Evolutionary conservation across 2,329 filamentous ascomycete species (phyloP).

Genomic region (Aciculosporium take): DNA sequence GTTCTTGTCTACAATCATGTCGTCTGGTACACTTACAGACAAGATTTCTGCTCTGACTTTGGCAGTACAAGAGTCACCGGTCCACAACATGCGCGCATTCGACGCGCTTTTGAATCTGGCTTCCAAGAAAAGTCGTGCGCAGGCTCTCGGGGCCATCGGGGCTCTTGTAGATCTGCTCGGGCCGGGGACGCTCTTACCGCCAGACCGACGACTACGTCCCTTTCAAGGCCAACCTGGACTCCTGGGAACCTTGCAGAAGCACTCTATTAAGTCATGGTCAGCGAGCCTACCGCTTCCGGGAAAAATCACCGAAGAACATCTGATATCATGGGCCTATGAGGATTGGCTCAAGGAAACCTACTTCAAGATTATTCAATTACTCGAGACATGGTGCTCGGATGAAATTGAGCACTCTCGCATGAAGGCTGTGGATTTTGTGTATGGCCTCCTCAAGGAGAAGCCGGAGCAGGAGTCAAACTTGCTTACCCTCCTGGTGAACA

Average conservation of each 20-base stretch:
- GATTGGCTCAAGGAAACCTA: constrained; percentile 91
- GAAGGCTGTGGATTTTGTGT: constrained; percentile 80
- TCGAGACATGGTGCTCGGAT: constrained; percentile 88
- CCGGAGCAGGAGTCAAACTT: constrained; percentile 95
- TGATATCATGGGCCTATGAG: constrained; percentile 84
- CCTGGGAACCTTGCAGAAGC: constrained; percentile 52
- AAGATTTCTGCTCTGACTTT: constrained; percentile 92
- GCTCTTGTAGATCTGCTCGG: constrained; percentile 91
- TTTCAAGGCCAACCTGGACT: constrained; percentile 73
- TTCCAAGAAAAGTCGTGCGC: constrained; percentile 85
- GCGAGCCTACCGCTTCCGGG: constrained; percentile 57
- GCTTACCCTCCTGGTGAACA: constrained; percentile 82
- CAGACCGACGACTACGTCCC: constrained; percentile 62
- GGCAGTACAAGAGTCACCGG: constrained; percentile 85
- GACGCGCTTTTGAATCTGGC: constrained; percentile 71
- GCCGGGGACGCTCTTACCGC: constrained; percentile 71
- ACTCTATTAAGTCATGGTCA: constrained; percentile 46
- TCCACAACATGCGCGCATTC: constrained; percentile 82
- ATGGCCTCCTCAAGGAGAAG: constrained; percentile 82
- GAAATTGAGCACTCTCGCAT: constrained; percentile 89
- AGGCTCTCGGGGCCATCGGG: constrained; percentile 82
- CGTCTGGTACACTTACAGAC: constrained; percentile 88
- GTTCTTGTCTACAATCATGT: constrained; percentile 94
- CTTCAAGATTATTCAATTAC: constrained; percentile 80
- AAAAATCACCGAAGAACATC: constrained; percentile 57